Base-by-base conservation (phyloP, 805 yeast species). In the Candida fluviatilis region DNA sequence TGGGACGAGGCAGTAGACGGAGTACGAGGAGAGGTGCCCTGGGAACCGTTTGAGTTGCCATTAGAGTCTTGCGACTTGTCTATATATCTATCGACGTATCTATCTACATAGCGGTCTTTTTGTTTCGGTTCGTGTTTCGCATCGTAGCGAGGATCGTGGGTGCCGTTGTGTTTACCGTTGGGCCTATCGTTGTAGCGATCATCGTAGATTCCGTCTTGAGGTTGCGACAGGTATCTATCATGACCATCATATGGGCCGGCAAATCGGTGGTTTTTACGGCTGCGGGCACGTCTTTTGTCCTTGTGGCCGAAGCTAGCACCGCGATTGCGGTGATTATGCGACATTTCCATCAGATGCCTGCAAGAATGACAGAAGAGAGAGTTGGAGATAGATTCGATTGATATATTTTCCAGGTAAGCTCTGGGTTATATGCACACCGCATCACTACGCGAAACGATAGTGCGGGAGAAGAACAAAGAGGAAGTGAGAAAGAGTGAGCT, bases 271-370 rank as follows among this genome's bases (percentile, higher is more conserved):
- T 26, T 13, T 7, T 26, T 7, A 12, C 13, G 7, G 29, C 13
- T 5, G n/a, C 15, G 15, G 13, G 15, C 7, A 23, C 23, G n/a
- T 33, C 35, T 18, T 11, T 19, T 14, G 13, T 30, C 33, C 5
- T 18, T 10, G n/a, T 33, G 23, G 13, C 35, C 35, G 17, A 12
- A 16, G 16, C 16, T 23, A 23, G 21, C 14, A 5, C 35, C 35
- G 5, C 35, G 26, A 16, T 33, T 19, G 35, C 7, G 15, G 6
- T 33, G 35, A 23, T 33, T 33, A 18, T 33, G 17, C 18, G 35
- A 33, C 35, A 33, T 33, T 23, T 6, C 6, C 24, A 6, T 21
- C 24, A 6, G 6, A 21, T 21, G 24, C 10, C 24, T 6, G 6
- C 6, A 6, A 21, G 10, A 21, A n/a, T n/a, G n/a, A n/a, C n/a